Base-by-base conservation (phyloP, 805 yeast species). In the Lachancea thermotolerans region DNA sequence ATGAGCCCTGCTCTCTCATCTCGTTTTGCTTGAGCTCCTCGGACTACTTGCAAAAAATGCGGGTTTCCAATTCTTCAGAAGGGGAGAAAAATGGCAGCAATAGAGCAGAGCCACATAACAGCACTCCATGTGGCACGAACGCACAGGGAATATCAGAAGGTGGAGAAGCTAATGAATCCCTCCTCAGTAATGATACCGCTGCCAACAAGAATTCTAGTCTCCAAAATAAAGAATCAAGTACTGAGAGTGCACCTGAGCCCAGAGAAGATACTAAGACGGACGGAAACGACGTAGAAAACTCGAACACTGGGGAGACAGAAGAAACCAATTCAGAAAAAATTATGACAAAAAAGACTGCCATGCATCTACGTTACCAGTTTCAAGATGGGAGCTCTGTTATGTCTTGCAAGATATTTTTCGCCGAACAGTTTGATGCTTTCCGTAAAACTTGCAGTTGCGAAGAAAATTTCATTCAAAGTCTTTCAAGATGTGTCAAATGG, bases 391-490 rank as follows among this genome's bases (percentile, higher is more conserved):
- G 74, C 32, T 85, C 96, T 0, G 77, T 78, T 14, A 72, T 93
- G 53, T 85, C 96, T 3, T 93, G 99, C 67, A 91, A 91, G 64
- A 84, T 95, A 6, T 93, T 91, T 61, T 93, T 84, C 70, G 85
- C 96, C 5, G 98, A 91, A 57, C 98, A 93, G 60, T 93, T 93
- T 67, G 97, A 91, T 59, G 97, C 98, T 0, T 81, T 93, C 55
- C 71, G 99, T 46, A 74, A 79, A 46, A 82, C 85, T 28, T 91
- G 97, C 69, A 89, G 87, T 0, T 78, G 81, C 45, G 79, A 79
- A 46, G 82, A 77, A 4, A 76, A 75, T 53, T 93, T 82, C 53
- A 79, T 93, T 35, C 96, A 89, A 60, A 89, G 97, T 64, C 73
- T 95, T 39, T 82, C 96, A 4, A 69, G 99, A 49, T 93, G 99